Evolutionary conservation across 2,329 filamentous ascomycete genomes (phyloP).

Genomic region (Sphaerulina musiva): DNA sequence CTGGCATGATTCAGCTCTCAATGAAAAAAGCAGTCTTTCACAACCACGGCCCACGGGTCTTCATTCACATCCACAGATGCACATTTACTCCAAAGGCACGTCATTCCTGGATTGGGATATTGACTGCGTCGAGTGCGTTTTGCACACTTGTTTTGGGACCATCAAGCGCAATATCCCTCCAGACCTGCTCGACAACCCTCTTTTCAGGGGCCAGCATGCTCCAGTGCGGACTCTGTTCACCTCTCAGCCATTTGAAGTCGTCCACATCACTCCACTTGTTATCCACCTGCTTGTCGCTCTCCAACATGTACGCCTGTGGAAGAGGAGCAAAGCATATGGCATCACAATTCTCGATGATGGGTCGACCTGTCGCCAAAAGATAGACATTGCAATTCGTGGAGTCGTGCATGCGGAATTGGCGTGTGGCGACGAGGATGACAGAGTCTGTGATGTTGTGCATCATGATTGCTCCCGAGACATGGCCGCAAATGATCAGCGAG

Average conservation of each 20-base stretch:
- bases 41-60: too few species aligned
- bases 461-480: slow-evolving; percentile 73
- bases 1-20: too few species aligned
- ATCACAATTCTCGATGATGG: slow-evolving; percentile 87
- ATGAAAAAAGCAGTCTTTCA: too few species aligned
- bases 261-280: slow-evolving; percentile 89
- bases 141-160: slow-evolving; percentile 56
- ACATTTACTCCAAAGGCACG: neutral
- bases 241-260: slow-evolving; percentile 96
- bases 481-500: slow-evolving; percentile 70
- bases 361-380: slow-evolving; percentile 70
- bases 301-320: slow-evolving; percentile 51
- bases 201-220: slow-evolving; percentile 55
- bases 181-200: slow-evolving; percentile 42
- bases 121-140: slow-evolving; percentile 53
- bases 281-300: slow-evolving; percentile 27
- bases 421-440: slow-evolving; percentile 68
- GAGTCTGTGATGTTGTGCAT: slow-evolving; percentile 68
- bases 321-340: slow-evolving; percentile 72
- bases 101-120: neutral
- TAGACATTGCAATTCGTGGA: slow-evolving; percentile 77
- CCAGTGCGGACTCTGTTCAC: slow-evolving; percentile 85
- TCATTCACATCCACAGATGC: too few species aligned
- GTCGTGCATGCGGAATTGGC: slow-evolving; percentile 91
- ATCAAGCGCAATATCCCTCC: slow-evolving; percentile 62